These are phyloP conservation scores for Amaranthus tricolor DNA, from an alignment of 179 eudicot genomes.

Conservation along the genomic window DNA sequence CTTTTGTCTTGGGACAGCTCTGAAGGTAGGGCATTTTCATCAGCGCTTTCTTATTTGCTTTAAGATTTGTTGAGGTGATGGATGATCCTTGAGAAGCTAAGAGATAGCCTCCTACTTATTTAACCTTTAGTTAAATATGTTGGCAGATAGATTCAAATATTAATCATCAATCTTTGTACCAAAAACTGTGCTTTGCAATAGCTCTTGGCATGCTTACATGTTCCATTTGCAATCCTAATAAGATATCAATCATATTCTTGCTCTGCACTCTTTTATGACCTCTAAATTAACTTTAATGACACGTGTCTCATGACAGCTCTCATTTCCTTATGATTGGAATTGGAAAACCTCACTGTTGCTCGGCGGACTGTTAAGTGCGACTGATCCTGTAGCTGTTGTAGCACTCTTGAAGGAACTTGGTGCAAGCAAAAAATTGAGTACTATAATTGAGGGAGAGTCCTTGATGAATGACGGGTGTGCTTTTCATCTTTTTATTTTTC, in stretches of 20 bases:
- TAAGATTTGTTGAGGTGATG: background rate
- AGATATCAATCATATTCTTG: no score
- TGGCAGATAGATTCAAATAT: background rate
- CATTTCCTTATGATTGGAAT: slow-evolving; percentile 87
- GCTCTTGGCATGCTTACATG: background rate
- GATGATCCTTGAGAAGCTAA: background rate
- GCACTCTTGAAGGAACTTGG: slow-evolving; percentile 97
- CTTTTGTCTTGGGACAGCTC: slow-evolving; percentile 76
- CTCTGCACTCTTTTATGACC: slow-evolving; percentile 4
- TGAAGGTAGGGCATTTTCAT: slow-evolving; percentile 51
- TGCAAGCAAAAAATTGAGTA: slow-evolving; percentile 93
- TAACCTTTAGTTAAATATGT: background rate
- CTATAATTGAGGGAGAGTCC: slow-evolving; percentile 96
- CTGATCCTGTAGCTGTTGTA: slow-evolving; percentile 98
- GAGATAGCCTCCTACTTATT: background rate
- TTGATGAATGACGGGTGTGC: slow-evolving; percentile 97
- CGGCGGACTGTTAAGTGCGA: slow-evolving; percentile 97
- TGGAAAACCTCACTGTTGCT: slow-evolving; percentile 91
- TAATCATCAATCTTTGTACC: background rate
- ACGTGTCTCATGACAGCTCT: slow-evolving; percentile 40
- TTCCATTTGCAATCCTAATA: background rate
- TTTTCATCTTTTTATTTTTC: slow-evolving; percentile 10
- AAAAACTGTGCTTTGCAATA: background rate
- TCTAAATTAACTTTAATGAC: slow-evolving; percentile 2
- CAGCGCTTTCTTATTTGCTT: background rate